Conservation (phyloP, 495 filamentous ascomycete genomes). For the Xylaria scruposa region DNA sequence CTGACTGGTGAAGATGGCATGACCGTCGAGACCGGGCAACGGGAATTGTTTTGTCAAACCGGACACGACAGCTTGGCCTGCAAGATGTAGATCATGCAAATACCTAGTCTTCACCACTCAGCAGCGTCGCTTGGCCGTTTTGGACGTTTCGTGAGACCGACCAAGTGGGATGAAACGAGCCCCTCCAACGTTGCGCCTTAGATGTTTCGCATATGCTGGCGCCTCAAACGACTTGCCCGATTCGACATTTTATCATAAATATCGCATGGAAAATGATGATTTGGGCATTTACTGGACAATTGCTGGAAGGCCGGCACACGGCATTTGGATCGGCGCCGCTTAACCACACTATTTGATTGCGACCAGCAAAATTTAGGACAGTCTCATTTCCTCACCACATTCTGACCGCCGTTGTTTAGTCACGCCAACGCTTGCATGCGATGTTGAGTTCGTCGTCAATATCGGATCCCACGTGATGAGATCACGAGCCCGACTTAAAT, state of each 20-base stretch:
- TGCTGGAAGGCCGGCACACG: not conserved
- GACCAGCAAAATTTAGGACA: not conserved
- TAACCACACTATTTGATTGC: not conserved
- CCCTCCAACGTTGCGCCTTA: not conserved
- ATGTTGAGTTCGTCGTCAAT: not conserved
- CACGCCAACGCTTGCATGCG: not conserved
- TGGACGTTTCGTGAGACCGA: slow-evolving; percentile 10
- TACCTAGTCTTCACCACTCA: not conserved
- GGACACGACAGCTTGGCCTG: slow-evolving; percentile 9
- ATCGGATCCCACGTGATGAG: slow-evolving; percentile 1
- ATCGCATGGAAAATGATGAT: not conserved
- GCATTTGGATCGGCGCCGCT: not conserved
- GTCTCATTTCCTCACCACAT: slow-evolving; percentile 4
- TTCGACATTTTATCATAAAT: not conserved
- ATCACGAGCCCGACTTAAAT: not conserved
- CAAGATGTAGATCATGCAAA: slow-evolving; percentile 17
- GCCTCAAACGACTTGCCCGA: slow-evolving; percentile 18
- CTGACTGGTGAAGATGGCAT: not conserved
- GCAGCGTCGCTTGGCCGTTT: slow-evolving; percentile 13
- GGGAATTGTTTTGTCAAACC: slow-evolving; percentile 10
- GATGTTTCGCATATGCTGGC: slow-evolving; percentile 21
- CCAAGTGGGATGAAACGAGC: slow-evolving; percentile 24
- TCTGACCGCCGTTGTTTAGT: not conserved
- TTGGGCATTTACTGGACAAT: not conserved
- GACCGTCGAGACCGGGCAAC: not conserved